phyloP scores from a whole-genome alignment of 768 basidiomycete species.

The Leccinum disarticulatum region DNA sequence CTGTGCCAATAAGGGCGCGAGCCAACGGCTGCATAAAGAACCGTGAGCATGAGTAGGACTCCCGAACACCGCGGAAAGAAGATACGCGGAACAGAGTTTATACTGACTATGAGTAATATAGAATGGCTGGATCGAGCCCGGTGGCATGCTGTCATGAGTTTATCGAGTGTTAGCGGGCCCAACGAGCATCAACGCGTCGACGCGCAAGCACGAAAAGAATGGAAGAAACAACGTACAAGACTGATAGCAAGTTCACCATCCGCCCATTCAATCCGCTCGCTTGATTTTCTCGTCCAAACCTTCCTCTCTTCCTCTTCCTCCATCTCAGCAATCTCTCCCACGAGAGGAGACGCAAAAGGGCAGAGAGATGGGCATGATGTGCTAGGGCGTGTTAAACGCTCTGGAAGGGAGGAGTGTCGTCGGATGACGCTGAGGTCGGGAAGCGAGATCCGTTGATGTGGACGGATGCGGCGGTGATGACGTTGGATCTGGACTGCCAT shows the following conservation, averaged over 20 bases:
- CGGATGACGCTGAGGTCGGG: constrained; percentile 30
- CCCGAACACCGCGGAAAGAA: not conserved
- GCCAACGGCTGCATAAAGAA: constrained; percentile 58
- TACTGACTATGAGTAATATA: constrained; percentile 79
- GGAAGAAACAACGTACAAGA: constrained; percentile 42
- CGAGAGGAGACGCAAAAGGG: constrained; percentile 64
- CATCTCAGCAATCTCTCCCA: constrained; percentile 70
- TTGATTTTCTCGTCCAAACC: constrained; percentile 62
- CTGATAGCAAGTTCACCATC: constrained; percentile 60
- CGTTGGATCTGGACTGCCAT: constrained; percentile 1
- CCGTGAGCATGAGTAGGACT: not conserved
- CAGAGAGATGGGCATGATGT: constrained; percentile 62
- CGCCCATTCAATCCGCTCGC: constrained; percentile 58
- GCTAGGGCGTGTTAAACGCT: constrained; percentile 43
- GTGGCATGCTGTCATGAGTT: constrained; percentile 46
- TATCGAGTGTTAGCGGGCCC: not conserved
- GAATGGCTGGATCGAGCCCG: constrained; percentile 67
- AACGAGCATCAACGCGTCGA: not conserved
- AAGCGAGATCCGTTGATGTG: constrained; percentile 32
- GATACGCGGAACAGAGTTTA: not conserved
- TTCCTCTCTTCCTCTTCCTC: constrained; percentile 64
- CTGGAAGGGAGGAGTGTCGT: constrained; percentile 50
- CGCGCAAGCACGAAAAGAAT: not conserved
- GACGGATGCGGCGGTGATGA: constrained; percentile 29
- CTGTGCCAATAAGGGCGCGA: constrained; percentile 68